Base-by-base conservation (phyloP, 2,329 filamentous ascomycete genomes). In the Venturia asperata region DNA sequence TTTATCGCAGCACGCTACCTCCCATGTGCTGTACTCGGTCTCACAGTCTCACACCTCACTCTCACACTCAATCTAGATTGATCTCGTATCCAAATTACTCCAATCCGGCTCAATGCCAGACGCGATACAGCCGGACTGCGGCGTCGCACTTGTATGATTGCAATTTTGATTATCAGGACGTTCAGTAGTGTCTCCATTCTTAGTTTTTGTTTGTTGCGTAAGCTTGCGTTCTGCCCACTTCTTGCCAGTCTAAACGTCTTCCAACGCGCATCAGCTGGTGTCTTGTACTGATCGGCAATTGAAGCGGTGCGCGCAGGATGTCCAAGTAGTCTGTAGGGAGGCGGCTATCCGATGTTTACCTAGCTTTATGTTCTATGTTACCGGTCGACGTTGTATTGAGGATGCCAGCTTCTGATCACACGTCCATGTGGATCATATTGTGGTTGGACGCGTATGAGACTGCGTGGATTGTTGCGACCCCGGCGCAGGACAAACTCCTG, bases 401-500 rank as follows among this genome's bases (percentile, higher is more conserved):
- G 41, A 21, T 47, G 24, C 45, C 45, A 21, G 41, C 3, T 43
- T 3, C 61, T n/a, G 21, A n/a, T 27, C 21, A n/a, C 56, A 10
- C 43, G 9, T 19, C 17, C 13, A 62, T 49, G 61, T 49, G 10
- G 19, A 42, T 45, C 39, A 42, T 61, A 1, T 61, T 67, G 63
- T 69, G 65, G 67, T 41, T 69, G 30, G 13, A 67, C 6, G 68
- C 67, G 34, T 68, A 64, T 55, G 67, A 43, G 5, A 66, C 58
- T 19, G 68, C 67, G 21, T 68, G 68, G 67, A 47, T 68, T 24
- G 65, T 65, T 41, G 67, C 67, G 15, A 67, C 66, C 66, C 63
- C 63, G 41, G 65, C 66, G 42, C 67, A 68, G 60, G 42, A 58
- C 56, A 9, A 27, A 6, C n/a, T n/a, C 13, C 19, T 41, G 34